Evolutionary conservation across 2,329 filamentous ascomycete species (phyloP), one percentile per base, ranked within the genome.

Genomic region (Aspergillus clavatus): DNA sequence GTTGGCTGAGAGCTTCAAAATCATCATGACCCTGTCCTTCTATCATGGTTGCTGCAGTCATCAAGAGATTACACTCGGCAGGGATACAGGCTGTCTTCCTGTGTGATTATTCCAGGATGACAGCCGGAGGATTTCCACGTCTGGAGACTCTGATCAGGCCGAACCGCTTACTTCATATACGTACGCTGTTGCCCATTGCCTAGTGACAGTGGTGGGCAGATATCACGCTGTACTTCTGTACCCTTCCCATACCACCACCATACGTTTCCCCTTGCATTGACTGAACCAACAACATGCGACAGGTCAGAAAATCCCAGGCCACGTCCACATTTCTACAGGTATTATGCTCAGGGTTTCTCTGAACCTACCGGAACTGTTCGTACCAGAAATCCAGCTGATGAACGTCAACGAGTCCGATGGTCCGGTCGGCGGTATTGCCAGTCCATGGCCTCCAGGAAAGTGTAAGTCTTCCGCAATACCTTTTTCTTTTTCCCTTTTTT

Each of bases 361-460:
- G 18, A 33, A 33, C 29, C 18, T 33, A 33, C 29, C 29, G 12
- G 18, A 16, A 19, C 26, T 18, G 19, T 10, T 21, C 7, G 31
- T 35, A 35, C 31, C 31, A 35, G 18, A 35, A 16, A 35, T 35
- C 29, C 14, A 19, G 31, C 11, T 35, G 16, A 16, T 35, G 14
- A 35, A 35, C 31, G 31, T 35, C 31, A 35, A 35, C 31, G 31
- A 35, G 31, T 35, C 31, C 31, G 16, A 35, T 35, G 16, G 31
- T 18, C 31, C 31, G 31, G 31, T 35, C 31, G 7, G 18, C 16
- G 31, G 31, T 35, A 35, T 21, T 5, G 11, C 18, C 31, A 35
- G 31, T 35, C 31, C 31, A 18, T 18, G 31, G 26, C 14, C 31
- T 19, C 8, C 29, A 33, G 11, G 6, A 26, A 26, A n/a, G 26